Conservation (phyloP, 768 basidiomycete genomes). For the Sistotremastrum niveocremeum region DNA sequence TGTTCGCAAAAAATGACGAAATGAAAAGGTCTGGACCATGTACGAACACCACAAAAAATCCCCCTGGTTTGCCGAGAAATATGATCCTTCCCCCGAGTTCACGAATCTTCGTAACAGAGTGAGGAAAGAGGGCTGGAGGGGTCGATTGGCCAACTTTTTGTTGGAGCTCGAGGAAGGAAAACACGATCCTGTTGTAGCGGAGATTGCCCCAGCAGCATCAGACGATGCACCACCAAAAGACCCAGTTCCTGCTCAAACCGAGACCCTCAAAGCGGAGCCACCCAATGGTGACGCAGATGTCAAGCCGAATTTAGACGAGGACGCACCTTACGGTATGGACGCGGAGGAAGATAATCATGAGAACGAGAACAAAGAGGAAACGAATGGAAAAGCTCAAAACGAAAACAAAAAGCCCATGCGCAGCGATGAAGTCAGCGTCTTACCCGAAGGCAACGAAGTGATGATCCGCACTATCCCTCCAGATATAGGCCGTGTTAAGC, state of each 20-base stretch:
- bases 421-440: constrained; percentile 57
- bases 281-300: constrained; percentile 26
- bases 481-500: constrained; percentile 75
- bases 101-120: constrained; percentile 62
- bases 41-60: constrained; percentile 91
- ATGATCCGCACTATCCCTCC: constrained; percentile 94
- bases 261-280: constrained; percentile 33
- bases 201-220: constrained; percentile 34
- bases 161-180: constrained; percentile 74
- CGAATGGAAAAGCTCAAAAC: background rate
- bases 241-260: background rate
- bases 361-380: constrained; percentile 22
- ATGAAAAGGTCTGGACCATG: constrained; percentile 72
- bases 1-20: constrained; percentile 90
- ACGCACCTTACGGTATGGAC: constrained; percentile 23
- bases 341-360: constrained; percentile 53
- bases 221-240: constrained; percentile 25
- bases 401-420: constrained; percentile 3
- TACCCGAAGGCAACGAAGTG: constrained; percentile 75
- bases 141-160: constrained; percentile 57
- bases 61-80: constrained; percentile 96
- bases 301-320: constrained; percentile 1
- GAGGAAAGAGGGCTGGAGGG: constrained; percentile 76
- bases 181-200: constrained; percentile 65
- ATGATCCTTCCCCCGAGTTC: constrained; percentile 66